phyloP scores from a whole-genome alignment of 192 early-diverging fungal species.

The Umbelopsis isabellina region DNA sequence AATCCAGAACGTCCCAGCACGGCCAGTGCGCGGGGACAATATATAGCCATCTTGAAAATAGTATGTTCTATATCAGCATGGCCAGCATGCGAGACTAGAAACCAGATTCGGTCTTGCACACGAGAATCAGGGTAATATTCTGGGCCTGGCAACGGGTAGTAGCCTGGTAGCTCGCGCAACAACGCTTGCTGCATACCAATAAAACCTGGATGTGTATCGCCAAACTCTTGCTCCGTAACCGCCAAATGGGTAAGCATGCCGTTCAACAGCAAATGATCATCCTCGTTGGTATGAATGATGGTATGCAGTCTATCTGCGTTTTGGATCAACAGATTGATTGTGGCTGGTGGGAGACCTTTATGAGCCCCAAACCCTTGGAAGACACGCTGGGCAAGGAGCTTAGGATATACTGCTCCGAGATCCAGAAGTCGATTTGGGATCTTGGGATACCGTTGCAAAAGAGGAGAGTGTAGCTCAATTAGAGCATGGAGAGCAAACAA shows the following conservation, averaged over 20 bases:
- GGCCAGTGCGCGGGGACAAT: not conserved
- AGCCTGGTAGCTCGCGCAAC: conserved; percentile 6
- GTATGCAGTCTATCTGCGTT: not conserved
- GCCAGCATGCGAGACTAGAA: conserved; percentile 9
- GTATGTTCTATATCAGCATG: conserved; percentile 9
- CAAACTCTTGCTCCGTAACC: conserved; percentile 17
- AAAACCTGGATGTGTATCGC: conserved; percentile 13
- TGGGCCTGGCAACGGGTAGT: not conserved
- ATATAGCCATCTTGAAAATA: not conserved
- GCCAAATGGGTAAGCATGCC: conserved; percentile 13
- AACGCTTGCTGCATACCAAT: conserved; percentile 21
- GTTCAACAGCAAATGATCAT: conserved; percentile 11
- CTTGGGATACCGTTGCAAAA: not conserved
- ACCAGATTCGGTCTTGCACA: conserved; percentile 2
- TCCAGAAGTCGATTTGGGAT: conserved; percentile 1
- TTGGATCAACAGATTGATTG: not conserved
- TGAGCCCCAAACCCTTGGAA: conserved; percentile 8
- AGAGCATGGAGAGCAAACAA: conserved; percentile 13
- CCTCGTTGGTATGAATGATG: conserved; percentile 4
- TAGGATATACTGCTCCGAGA: conserved; percentile 6
- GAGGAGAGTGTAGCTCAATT: not conserved
- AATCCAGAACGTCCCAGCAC: not conserved
- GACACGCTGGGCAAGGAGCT: not conserved
- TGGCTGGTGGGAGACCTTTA: not conserved
- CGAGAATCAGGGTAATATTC: conserved; percentile 3